These are phyloP conservation scores for Striga hermonthica DNA, from an alignment of 305 asterid species.

Conservation along the genomic window DNA sequence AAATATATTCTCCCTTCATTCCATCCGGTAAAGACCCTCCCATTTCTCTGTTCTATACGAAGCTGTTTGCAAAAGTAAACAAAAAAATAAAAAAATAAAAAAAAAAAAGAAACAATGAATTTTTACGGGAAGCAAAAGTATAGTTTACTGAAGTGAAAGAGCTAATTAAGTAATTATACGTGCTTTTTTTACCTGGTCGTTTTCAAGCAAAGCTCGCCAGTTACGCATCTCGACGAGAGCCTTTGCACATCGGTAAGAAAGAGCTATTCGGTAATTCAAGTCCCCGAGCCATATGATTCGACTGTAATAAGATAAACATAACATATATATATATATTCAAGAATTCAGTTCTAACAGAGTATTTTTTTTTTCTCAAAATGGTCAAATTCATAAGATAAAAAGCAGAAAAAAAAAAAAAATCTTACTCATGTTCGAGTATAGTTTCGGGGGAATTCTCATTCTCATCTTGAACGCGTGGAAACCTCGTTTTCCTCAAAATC, in stretches of 20 bases:
- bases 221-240: slow-evolving; percentile 5
- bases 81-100: background rate
- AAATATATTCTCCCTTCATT: slow-evolving; percentile 82
- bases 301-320: background rate
- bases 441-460: background rate
- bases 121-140: background rate
- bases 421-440: slow-evolving; percentile 1
- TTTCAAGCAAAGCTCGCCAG: background rate
- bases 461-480: background rate
- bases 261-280: background rate
- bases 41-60: slow-evolving; percentile 68
- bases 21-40: slow-evolving; percentile 88
- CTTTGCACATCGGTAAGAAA: slow-evolving; percentile 2
- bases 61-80: slow-evolving; percentile 46
- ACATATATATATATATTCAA: background rate
- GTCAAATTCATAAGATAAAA: no score
- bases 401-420: background rate
- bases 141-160: background rate
- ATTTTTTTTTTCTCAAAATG: no score
- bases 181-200: background rate
- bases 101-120: background rate
- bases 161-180: background rate
- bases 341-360: background rate
- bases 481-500: slow-evolving; percentile 1
- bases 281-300: slow-evolving; percentile 3